A percentile compares a stretch with the other conserved stretches of the same genome.
phyloP scores from a whole-genome alignment of 1,284 basidiomycete species.

The Ganoderma meredithae region DNA sequence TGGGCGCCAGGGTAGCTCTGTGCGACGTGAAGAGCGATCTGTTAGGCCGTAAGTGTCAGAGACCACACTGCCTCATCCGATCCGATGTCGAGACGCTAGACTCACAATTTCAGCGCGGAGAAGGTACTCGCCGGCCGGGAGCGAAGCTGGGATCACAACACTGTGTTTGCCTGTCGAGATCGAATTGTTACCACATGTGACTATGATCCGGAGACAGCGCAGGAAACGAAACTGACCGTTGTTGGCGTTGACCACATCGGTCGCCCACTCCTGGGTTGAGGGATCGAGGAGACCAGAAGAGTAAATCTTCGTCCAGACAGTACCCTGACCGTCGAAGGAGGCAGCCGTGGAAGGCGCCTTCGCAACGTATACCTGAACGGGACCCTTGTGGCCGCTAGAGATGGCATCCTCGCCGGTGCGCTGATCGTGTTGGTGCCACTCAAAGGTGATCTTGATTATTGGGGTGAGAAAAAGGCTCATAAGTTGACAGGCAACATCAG shows the following conservation, averaged over 20 bases:
- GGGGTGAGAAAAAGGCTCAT: neutral
- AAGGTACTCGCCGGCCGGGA: constrained; percentile 59
- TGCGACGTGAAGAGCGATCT: constrained; percentile 57
- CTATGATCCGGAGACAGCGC: neutral
- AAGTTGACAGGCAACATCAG: neutral
- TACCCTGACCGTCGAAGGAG: constrained; percentile 53
- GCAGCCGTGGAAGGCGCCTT: constrained; percentile 55
- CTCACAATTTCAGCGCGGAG: constrained; percentile 56
- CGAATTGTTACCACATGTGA: neutral
- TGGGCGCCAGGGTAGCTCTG: constrained; percentile 52
- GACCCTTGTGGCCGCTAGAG: constrained; percentile 58
- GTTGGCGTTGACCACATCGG: constrained; percentile 56
- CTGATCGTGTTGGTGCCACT: constrained; percentile 57
- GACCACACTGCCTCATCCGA: neutral
- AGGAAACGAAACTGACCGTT: constrained; percentile 38
- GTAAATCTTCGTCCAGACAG: constrained; percentile 64
- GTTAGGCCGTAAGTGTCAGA: neutral
- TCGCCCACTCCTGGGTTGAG: constrained; percentile 50
- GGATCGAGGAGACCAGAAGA: constrained; percentile 53
- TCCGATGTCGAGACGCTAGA: neutral
- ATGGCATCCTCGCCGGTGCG: constrained; percentile 63
- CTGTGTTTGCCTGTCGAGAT: constrained; percentile 49
- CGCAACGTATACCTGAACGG: constrained; percentile 58
- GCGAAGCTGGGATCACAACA: constrained; percentile 52
- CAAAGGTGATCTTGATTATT: constrained; percentile 42